Conservation (phyloP, 1,139 yeast genomes). For the Scheffersomyces quercinus region DNA sequence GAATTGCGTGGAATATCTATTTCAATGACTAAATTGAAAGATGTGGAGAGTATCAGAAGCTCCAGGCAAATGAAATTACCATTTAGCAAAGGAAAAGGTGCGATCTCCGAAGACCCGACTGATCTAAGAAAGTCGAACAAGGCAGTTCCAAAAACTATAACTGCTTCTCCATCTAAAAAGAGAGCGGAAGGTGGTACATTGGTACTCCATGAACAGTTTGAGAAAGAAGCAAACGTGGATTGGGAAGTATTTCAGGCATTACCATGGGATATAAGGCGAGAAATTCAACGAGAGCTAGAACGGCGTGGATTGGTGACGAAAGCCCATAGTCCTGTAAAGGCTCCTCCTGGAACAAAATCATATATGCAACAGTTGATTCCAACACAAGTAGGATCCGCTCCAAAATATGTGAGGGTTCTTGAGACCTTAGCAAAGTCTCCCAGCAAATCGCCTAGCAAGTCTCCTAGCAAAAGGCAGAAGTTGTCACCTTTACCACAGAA, state of each 20-base stretch:
- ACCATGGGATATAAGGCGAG: conserved; percentile 54
- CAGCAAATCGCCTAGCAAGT: conserved; percentile 5
- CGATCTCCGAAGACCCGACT: no score
- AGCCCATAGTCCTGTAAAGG: not conserved
- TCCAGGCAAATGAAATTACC: conserved; percentile 46
- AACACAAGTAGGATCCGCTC: conserved; percentile 26
- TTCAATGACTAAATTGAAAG: conserved; percentile 57
- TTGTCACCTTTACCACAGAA: conserved; percentile 6
- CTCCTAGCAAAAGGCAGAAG: not conserved
- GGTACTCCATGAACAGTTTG: not conserved
- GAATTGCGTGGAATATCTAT: conserved; percentile 83
- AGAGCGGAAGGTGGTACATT: not conserved
- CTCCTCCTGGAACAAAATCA: conserved; percentile 7
- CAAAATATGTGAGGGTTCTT: conserved; percentile 36
- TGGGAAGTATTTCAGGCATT: conserved; percentile 56
- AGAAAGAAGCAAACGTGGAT: conserved; percentile 34
- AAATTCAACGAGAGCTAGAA: conserved; percentile 45
- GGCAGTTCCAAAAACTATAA: not conserved
- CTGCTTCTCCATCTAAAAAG: not conserved
- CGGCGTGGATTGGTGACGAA: conserved; percentile 28
- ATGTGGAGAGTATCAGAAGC: conserved; percentile 29
- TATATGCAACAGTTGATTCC: conserved; percentile 27
- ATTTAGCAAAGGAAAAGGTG: conserved; percentile 17
- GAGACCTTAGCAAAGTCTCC: conserved; percentile 9
- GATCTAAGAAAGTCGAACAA: not conserved